A percentile compares a stretch with the other conserved stretches of the same genome.
phyloP scores from a whole-genome alignment of 2,329 filamentous ascomycete species.

The Taxawa tesnikishii region DNA sequence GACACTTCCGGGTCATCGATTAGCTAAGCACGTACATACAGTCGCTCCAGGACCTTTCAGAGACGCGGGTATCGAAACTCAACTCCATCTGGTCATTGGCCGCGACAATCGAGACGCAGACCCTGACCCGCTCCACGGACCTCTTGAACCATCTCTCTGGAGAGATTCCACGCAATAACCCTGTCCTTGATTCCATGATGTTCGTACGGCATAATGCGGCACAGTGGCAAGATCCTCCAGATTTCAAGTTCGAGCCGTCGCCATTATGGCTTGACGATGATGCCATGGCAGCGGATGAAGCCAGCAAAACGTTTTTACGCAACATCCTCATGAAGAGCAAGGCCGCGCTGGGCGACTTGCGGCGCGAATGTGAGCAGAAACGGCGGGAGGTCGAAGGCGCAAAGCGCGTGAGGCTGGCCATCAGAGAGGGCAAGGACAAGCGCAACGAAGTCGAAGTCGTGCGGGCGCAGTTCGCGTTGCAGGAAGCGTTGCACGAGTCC shows the following conservation, averaged over 20 bases:
- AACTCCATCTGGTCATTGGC: conserved; percentile 80
- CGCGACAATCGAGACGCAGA: conserved; percentile 65
- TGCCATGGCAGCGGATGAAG: conserved; percentile 72
- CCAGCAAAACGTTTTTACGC: conserved; percentile 77
- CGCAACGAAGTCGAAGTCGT: conserved; percentile 81
- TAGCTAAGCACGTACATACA: conserved; percentile 11
- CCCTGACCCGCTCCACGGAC: conserved; percentile 60
- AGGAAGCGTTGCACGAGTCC: conserved; percentile 73
- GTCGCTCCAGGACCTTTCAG: conserved; percentile 79
- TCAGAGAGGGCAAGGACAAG: conserved; percentile 75
- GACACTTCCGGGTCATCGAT: not conserved
- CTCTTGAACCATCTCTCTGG: conserved; percentile 60
- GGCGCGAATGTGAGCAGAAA: conserved; percentile 76
- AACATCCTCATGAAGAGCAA: conserved; percentile 92
- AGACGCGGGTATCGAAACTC: conserved; percentile 72
- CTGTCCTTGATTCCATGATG: conserved; percentile 91
- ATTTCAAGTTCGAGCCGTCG: conserved; percentile 84
- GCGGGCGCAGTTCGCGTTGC: conserved; percentile 66
- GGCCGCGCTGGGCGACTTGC: conserved; percentile 63
- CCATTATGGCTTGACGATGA: conserved; percentile 96
- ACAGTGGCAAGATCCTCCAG: conserved; percentile 68
- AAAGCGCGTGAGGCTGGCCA: conserved; percentile 59
- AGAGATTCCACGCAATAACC: conserved; percentile 80
- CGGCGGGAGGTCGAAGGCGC: conserved; percentile 70
- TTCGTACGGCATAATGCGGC: conserved; percentile 86